Conservation (phyloP, 768 basidiomycete genomes). For the Pleurotus cornucopiae region DNA sequence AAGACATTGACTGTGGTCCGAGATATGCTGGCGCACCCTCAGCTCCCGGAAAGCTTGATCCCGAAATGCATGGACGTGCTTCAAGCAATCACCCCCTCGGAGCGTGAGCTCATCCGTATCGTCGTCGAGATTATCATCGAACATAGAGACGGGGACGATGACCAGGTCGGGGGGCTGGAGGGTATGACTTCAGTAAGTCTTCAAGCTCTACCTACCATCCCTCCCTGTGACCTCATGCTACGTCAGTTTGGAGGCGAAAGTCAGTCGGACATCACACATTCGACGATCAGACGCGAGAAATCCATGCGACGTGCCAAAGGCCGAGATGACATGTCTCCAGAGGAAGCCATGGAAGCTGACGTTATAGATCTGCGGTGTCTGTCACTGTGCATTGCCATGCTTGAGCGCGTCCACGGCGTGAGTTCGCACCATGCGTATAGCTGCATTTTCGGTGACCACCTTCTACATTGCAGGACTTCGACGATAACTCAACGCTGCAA, state of each 20-base stretch:
- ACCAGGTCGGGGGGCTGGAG: constrained; percentile 23
- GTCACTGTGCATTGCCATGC: constrained; percentile 77
- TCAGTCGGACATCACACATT: constrained; percentile 22
- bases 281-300: constrained; percentile 13
- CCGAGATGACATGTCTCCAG: constrained; percentile 58
- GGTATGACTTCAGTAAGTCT: constrained; percentile 6
- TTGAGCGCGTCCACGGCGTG: constrained; percentile 89
- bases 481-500: constrained; percentile 77
- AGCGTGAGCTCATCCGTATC: constrained; percentile 84
- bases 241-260: constrained; percentile 18
- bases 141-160: constrained; percentile 46
- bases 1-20: constrained; percentile 89
- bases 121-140: constrained; percentile 85
- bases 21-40: constrained; percentile 84
- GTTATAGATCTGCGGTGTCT: constrained; percentile 80
- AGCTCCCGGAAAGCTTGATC: constrained; percentile 75
- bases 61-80: constrained; percentile 83
- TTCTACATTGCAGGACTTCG: constrained; percentile 48
- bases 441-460: constrained; percentile 5
- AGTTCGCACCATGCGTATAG: constrained; percentile 25
- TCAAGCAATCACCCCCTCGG: constrained; percentile 74
- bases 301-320: constrained; percentile 33
- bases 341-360: constrained; percentile 63
- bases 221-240: not conserved
- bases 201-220: not conserved